A percentile compares a stretch with the other conserved stretches of the same genome.
These are phyloP conservation scores for Penicillium sp. DNA, from an alignment of 2,329 filamentous ascomycete genomes.

Conservation along the genomic window DNA sequence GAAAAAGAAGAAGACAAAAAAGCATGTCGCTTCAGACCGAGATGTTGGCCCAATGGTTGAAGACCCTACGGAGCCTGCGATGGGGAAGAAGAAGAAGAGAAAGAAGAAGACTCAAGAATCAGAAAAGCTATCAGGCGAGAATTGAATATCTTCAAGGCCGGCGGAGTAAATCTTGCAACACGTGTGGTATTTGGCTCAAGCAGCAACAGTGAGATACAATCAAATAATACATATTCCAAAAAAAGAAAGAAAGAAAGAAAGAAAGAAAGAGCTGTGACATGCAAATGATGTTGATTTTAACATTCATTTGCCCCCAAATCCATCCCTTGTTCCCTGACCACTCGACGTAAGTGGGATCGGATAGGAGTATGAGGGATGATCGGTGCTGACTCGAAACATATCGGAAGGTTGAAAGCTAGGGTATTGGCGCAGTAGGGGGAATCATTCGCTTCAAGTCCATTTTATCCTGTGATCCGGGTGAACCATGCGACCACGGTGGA, in stretches of 20 bases:
- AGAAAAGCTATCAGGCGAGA: background rate
- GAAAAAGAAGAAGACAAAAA: constrained; percentile 51
- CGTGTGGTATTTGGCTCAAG: constrained; percentile 2
- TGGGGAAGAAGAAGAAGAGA: constrained; percentile 7
- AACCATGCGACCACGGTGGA: constrained; percentile 32
- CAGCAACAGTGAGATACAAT: constrained; percentile 6
- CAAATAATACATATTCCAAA: constrained; percentile 7
- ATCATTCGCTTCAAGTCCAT: background rate
- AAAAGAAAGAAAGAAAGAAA: background rate
- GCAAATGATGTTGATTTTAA: background rate
- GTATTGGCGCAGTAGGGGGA: constrained; percentile 14
- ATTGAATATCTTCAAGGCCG: background rate
- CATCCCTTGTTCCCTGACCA: background rate
- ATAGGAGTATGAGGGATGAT: background rate
- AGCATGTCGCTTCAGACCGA: background rate
- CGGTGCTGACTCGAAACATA: background rate
- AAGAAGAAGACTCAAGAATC: constrained; percentile 1
- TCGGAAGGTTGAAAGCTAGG: constrained; percentile 2
- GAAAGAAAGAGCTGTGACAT: background rate
- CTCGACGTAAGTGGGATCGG: background rate
- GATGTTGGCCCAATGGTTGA: background rate
- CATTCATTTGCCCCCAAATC: background rate
- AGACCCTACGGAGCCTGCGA: background rate
- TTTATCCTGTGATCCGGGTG: constrained; percentile 24
- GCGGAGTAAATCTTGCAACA: background rate